Evolutionary conservation across 352 stramenopile genomes (phyloP).

Genomic region (Phytophthora sojae): DNA sequence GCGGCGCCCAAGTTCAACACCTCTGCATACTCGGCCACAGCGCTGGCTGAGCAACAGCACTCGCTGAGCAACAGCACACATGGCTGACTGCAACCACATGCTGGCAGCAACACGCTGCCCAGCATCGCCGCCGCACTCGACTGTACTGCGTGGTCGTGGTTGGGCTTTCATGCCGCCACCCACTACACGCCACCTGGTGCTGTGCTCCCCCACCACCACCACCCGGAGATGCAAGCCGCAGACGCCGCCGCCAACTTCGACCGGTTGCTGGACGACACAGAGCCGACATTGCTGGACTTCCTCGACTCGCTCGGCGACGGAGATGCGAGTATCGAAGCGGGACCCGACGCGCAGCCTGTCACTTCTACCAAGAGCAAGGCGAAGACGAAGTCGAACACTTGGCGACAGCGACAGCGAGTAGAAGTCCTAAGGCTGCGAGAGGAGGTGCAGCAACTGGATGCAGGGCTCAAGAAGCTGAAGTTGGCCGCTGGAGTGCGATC

Average conservation of each 20-base stretch:
- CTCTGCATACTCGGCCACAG: not conserved
- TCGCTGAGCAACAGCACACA: not conserved
- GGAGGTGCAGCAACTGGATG: slow-evolving; percentile 22
- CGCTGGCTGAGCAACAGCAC: not conserved
- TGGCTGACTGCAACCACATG: slow-evolving; percentile 18
- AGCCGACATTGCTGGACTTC: slow-evolving; percentile 14
- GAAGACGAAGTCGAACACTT: slow-evolving; percentile 34
- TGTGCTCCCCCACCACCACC: too few relatives aligned
- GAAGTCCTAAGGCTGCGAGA: slow-evolving; percentile 27
- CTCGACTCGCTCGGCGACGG: slow-evolving; percentile 11
- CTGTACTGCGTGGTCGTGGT: slow-evolving; percentile 19
- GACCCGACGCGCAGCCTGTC: not conserved
- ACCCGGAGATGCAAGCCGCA: not conserved
- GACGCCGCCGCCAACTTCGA: slow-evolving; percentile 8
- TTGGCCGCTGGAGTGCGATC: slow-evolving; percentile 23
- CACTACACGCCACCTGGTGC: slow-evolving; percentile 22
- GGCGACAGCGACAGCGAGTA: slow-evolving; percentile 19
- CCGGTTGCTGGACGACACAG: slow-evolving; percentile 10
- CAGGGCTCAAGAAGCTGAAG: slow-evolving; percentile 29
- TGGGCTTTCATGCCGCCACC: slow-evolving; percentile 12
- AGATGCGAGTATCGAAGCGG: not conserved
- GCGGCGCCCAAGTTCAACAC: slow-evolving; percentile 4
- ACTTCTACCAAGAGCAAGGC: not conserved
- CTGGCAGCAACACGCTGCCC: not conserved
- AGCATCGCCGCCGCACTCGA: slow-evolving; percentile 2